Evolutionary conservation across 108 stramenopile species (phyloP).

Genomic region (Asterionellopsis glacialis): DNA sequence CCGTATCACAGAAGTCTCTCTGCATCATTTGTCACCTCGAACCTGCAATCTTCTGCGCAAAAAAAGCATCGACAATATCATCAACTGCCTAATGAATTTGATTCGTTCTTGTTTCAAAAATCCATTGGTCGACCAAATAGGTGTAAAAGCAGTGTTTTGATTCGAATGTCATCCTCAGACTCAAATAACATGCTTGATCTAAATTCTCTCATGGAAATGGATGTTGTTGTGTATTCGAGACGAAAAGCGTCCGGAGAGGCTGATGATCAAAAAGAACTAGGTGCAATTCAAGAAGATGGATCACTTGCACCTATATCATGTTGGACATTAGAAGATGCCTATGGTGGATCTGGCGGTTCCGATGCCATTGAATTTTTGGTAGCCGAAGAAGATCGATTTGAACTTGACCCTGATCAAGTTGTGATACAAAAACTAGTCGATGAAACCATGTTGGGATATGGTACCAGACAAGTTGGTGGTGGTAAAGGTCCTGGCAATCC

Average conservation of each 20-base stretch:
- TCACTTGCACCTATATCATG: slow-evolving; percentile 53
- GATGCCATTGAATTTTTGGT: slow-evolving; percentile 68
- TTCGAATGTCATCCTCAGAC: no score
- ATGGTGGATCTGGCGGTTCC: slow-evolving; percentile 12
- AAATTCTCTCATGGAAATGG: slow-evolving; percentile 29
- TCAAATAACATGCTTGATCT: slow-evolving; percentile 11
- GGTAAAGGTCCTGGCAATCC: slow-evolving; percentile 75
- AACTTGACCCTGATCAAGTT: slow-evolving; percentile 15
- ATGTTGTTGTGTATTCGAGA: slow-evolving; percentile 37
- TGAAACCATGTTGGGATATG: slow-evolving; percentile 47
- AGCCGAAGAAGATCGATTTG: slow-evolving; percentile 63
- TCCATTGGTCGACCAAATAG: no score
- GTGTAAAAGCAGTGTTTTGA: no score
- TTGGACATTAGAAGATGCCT: slow-evolving; percentile 65
- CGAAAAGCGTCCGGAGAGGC: slow-evolving; percentile 8
- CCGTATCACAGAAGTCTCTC: no score
- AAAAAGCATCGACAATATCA: no score
- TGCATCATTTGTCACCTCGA: no score
- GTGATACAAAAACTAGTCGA: slow-evolving; percentile 20
- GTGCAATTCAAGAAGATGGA: slow-evolving; percentile 69
- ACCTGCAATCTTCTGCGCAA: no score
- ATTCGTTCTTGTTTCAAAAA: no score
- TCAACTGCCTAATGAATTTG: no score
- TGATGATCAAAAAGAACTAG: slow-evolving; percentile 25
- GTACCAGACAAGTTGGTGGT: slow-evolving; percentile 64